These are phyloP conservation scores for Macrolepiota albuminosa DNA, from an alignment of 768 basidiomycete species.

Conservation along the genomic window DNA sequence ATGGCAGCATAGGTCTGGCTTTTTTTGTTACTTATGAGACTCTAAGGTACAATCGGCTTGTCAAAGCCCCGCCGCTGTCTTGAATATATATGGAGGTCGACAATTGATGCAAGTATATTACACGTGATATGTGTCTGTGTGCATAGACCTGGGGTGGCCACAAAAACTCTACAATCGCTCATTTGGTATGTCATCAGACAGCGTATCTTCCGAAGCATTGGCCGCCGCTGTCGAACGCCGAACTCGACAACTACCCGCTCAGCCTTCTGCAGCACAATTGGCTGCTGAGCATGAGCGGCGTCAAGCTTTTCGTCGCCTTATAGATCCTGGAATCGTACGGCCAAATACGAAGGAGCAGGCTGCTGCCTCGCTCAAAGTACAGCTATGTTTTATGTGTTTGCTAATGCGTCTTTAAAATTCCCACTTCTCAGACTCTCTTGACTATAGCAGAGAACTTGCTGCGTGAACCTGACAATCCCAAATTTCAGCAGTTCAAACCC, in stretches of 20 bases:
- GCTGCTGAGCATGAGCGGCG: constrained; percentile 59
- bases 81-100: no score
- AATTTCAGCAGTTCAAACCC: constrained; percentile 70
- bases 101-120: not conserved
- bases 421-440: constrained; percentile 48
- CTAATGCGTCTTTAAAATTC: constrained; percentile 14
- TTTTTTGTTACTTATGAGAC: no score
- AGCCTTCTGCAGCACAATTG: constrained; percentile 32
- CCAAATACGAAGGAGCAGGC: constrained; percentile 63
- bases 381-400: constrained; percentile 14
- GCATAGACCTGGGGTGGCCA: no score
- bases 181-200: constrained; percentile 10
- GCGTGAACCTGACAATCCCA: constrained; percentile 66
- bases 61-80: no score
- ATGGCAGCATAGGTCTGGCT: no score
- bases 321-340: constrained; percentile 75
- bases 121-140: not conserved
- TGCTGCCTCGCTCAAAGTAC: constrained; percentile 60
- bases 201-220: constrained; percentile 29
- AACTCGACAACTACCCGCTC: constrained; percentile 24
- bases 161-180: not conserved
- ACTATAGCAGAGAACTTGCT: constrained; percentile 71
- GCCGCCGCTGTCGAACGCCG: constrained; percentile 46
- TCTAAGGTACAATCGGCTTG: no score
- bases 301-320: constrained; percentile 67